phyloP scores from a whole-genome alignment of 75 land plant species.

The Pinus albicaulis region DNA sequence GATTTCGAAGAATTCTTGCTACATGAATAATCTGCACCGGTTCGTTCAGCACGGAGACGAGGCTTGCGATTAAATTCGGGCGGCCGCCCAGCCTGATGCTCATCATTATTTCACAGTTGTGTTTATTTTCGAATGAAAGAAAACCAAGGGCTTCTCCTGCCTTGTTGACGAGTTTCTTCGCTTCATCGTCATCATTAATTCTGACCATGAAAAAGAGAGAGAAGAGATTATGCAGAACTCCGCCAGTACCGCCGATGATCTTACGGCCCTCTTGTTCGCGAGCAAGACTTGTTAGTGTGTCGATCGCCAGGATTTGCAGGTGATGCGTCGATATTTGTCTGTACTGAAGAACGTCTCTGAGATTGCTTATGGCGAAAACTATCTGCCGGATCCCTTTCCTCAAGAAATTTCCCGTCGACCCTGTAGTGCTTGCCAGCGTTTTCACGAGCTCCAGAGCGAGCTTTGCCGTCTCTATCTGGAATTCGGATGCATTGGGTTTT shows the following conservation, averaged over 20 bases:
- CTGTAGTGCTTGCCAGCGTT: constrained; percentile 28
- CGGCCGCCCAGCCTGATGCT: neutral
- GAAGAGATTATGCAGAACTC: constrained; percentile 13
- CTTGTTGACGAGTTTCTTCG: constrained; percentile 30
- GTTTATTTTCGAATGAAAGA: constrained; percentile 45
- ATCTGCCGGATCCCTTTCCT: constrained; percentile 59
- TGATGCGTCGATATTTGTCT: constrained; percentile 1
- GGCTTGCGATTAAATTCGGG: constrained; percentile 13
- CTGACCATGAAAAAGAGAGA: constrained; percentile 33
- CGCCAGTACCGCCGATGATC: constrained; percentile 81
- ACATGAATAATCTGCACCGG: constrained; percentile 29
- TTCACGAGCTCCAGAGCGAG: constrained; percentile 56
- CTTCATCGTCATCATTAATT: constrained; percentile 6
- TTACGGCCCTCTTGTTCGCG: constrained; percentile 25
- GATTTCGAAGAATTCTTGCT: constrained; percentile 23
- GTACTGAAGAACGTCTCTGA: constrained; percentile 15
- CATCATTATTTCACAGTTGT: constrained; percentile 11
- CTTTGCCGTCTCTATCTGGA: constrained; percentile 25
- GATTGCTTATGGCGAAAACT: constrained; percentile 48
- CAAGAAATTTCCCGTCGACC: constrained; percentile 35
- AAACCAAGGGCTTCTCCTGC: constrained; percentile 61
- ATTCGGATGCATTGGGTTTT: no score
- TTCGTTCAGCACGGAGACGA: constrained; percentile 29
- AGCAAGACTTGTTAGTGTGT: constrained; percentile 53
- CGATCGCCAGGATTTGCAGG: no score